phyloP scores from a whole-genome alignment of 2,329 filamentous ascomycete species.

The Pseudopithomyces maydicus region DNA sequence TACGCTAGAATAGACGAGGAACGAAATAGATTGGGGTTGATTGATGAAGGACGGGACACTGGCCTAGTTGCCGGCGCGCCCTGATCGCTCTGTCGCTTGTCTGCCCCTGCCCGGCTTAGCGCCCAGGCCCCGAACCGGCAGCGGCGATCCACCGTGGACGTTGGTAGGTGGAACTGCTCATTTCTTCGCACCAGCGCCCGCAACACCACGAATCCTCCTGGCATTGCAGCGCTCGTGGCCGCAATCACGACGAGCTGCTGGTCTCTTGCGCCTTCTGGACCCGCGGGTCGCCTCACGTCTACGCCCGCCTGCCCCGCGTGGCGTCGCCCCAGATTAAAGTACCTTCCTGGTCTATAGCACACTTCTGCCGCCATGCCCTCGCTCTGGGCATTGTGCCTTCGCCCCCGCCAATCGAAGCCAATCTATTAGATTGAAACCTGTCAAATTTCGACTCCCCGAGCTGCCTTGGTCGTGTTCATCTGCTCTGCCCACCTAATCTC shows the following conservation, averaged over 20 bases:
- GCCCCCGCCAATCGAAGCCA: conserved; percentile 26
- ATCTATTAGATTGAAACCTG: conserved; percentile 40
- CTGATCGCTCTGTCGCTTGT: conserved; percentile 18
- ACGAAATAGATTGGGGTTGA: conserved; percentile 44
- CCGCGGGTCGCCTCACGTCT: too few relatives aligned
- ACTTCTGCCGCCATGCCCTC: conserved; percentile 12
- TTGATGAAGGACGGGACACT: conserved; percentile 41
- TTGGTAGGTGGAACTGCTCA: conserved; percentile 8
- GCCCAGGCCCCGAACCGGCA: background rate
- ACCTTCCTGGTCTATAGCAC: conserved; percentile 21
- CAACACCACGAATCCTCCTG: conserved; percentile 4
- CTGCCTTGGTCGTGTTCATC: conserved; percentile 14
- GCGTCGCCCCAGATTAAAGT: conserved; percentile 24
- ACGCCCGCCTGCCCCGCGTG: conserved; percentile 21
- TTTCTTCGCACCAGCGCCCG: background rate
- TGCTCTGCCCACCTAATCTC: conserved; percentile 26
- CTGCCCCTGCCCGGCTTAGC: conserved; percentile 20
- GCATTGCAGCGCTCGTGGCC: background rate
- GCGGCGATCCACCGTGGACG: background rate
- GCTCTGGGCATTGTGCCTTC: conserved; percentile 26
- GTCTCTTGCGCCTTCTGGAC: background rate
- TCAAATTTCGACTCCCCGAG: conserved; percentile 7
- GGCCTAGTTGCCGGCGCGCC: conserved; percentile 16
- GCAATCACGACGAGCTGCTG: conserved; percentile 2
- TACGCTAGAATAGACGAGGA: conserved; percentile 28